Evolutionary conservation across 495 filamentous ascomycete genomes (phyloP), one percentile per base, ranked within the genome.

Genomic region (Talaromyces wortmannii): DNA sequence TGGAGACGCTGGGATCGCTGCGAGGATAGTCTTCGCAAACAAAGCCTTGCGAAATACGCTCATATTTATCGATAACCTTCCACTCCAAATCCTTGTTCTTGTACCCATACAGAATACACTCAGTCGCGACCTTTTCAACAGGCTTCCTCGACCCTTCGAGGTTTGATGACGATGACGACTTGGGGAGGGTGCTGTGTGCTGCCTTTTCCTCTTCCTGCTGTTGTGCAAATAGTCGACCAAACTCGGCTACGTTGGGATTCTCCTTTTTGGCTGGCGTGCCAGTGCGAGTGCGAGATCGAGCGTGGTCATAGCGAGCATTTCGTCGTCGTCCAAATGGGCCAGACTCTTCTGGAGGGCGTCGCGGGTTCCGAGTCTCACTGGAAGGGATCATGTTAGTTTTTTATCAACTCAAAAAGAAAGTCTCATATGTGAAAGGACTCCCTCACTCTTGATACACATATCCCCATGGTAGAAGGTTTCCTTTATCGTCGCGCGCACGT

Each of bases 1-100:
- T 56, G 67, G 76, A 58, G 63, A 64, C 64, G 66, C 70, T 84
- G 17, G 73, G 75, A 53, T 78, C 75, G 54, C 54, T 81, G 55
- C 91, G 83, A 5, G 88, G 81, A 68, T 96, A 96, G 67, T 95
- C 90, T 71, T 96, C 91, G 67, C 89, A 92, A 63, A 96, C 91
- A 54, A 83, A 71, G 40, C 91, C 91, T 48, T 71, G 66, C 7
- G 77, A 79, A 44, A 91, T 83, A 48, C 84, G 78, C 74, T 96
- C 91, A 67, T 85, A 96, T 64, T 87, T 85, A 62, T 86, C 84
- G 58, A 96, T 86, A 23, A 89, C 90, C 31, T 90, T 88, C 76
- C 90, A 95, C 70, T 94, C 88, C 30, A 79, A 75, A 40, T 79
- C 74, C 45, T 84, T 78, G 36, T 77, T 77, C 33, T 83, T 80